Conservation (phyloP, 2,329 filamentous ascomycete genomes). For the Hymenoscyphus salicellus region DNA sequence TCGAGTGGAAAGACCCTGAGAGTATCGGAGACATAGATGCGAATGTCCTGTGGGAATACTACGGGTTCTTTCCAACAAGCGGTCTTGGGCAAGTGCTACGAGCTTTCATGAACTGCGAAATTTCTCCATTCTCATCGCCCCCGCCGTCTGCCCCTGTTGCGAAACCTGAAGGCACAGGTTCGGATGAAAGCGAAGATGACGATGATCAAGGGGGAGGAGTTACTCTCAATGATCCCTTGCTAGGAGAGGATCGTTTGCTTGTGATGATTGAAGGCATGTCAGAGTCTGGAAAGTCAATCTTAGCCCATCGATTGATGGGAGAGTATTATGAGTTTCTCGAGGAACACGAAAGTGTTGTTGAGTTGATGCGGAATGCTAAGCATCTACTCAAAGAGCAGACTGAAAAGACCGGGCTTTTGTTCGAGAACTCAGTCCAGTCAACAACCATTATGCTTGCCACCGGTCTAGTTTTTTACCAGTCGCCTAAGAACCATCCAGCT, state of each 20-base stretch:
- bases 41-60: constrained; percentile 75
- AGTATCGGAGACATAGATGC: constrained; percentile 74
- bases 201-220: constrained; percentile 55
- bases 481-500: constrained; percentile 84
- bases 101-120: constrained; percentile 75
- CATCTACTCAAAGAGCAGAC: constrained; percentile 58
- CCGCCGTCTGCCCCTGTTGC: constrained; percentile 25
- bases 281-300: constrained; percentile 62
- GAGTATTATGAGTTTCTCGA: constrained; percentile 82
- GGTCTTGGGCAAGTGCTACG: constrained; percentile 79
- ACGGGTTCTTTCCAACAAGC: constrained; percentile 76
- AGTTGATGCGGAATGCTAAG: constrained; percentile 73
- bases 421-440: constrained; percentile 69
- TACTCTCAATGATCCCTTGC: constrained; percentile 55
- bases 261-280: constrained; percentile 75
- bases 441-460: constrained; percentile 77
- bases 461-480: constrained; percentile 85
- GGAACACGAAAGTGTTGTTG: constrained; percentile 78
- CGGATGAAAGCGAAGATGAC: constrained; percentile 52
- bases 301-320: constrained; percentile 79
- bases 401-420: constrained; percentile 63
- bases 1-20: constrained; percentile 84
- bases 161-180: constrained; percentile 38
- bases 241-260: constrained; percentile 73
- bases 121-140: constrained; percentile 72